Base-by-base conservation (phyloP, 805 yeast species). In the Lipomyces sp. region DNA sequence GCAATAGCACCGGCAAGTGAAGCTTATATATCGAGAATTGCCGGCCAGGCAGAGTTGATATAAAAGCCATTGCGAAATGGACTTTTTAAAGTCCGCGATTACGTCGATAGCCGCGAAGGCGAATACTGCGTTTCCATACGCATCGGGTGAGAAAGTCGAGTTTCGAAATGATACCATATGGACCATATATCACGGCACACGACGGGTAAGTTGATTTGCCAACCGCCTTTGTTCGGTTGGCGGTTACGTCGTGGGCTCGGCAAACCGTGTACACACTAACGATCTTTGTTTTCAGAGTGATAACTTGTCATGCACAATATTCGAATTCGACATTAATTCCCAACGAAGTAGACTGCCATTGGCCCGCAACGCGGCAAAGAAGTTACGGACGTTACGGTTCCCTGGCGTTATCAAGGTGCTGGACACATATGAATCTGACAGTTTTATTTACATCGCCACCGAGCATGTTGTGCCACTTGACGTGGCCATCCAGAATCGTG, bases 381-480 rank as follows among this genome's bases (percentile, higher is more conserved):
- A 84, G 73, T 78, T 85, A 69, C 85, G 87, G 73, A 80, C 85
- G 29, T 79, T 90, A 72, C 82, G 86, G 64, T 79, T 88, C 13
- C 97, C 97, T 0, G 92, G 93, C 0, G 82, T 90, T 10, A 77
- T 90, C 59, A 79, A 82, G 53, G 81, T 85, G 24, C 73, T 88
- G 4, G 96, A 90, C 70, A 83, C 88, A 18, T 80, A 85, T 54
- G 92, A 89, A 65, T 82, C 80, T 63, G 93, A 89, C 57, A 77
- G 81, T 11, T 76, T 76, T 48, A 75, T 88, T 11, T 85, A 87
- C 69, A 80, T 90, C 30, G 81, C 91, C 4, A 86, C 93, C 2
- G 97, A 92, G 75, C 81, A 84, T 13, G 89, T 87, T 6, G 72
- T 73, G 6, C 92, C 93, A 0, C 76, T 90, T 60, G 68, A 76